Evolutionary conservation across 2,329 filamentous ascomycete genomes (phyloP).

Genomic region (Grosmannia clavigera): DNA sequence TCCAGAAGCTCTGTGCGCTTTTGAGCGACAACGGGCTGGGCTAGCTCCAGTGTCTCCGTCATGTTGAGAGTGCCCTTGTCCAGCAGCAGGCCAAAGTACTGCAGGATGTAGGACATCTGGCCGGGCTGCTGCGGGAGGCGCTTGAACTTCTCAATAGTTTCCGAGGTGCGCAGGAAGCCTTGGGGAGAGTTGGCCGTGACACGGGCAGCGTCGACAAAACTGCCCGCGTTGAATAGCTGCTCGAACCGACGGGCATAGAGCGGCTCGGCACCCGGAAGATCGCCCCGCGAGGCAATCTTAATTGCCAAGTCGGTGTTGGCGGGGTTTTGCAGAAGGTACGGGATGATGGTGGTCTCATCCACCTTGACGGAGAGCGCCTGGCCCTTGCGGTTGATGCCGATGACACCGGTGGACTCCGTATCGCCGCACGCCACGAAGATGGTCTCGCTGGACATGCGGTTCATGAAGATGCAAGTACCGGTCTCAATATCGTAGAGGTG

Average conservation of each 20-base stretch:
- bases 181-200: conserved; percentile 92
- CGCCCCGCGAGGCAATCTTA: conserved; percentile 89
- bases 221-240: conserved; percentile 65
- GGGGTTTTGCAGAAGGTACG: conserved; percentile 91
- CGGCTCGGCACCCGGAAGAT: conserved; percentile 85
- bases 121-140: conserved; percentile 65
- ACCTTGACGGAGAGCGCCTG: conserved; percentile 91
- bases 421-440: conserved; percentile 92
- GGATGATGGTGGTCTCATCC: conserved; percentile 82
- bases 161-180: conserved; percentile 84
- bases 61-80: conserved; percentile 91
- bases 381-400: conserved; percentile 94
- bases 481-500: conserved; percentile 97
- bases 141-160: conserved; percentile 96
- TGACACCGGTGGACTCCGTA: conserved; percentile 70
- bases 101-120: conserved; percentile 85
- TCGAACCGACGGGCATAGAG: conserved; percentile 92
- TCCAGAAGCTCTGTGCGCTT: conserved; percentile 91
- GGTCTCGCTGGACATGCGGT: conserved; percentile 97
- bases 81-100: conserved; percentile 94
- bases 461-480: conserved; percentile 96
- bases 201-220: conserved; percentile 83
- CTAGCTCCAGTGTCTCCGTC: conserved; percentile 87
- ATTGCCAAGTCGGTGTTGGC: conserved; percentile 88
- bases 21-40: conserved; percentile 82